Evolutionary conservation across 257 asterid genomes (phyloP), one percentile per base, ranked within the genome.

Genomic region (Agastache rugosa): DNA sequence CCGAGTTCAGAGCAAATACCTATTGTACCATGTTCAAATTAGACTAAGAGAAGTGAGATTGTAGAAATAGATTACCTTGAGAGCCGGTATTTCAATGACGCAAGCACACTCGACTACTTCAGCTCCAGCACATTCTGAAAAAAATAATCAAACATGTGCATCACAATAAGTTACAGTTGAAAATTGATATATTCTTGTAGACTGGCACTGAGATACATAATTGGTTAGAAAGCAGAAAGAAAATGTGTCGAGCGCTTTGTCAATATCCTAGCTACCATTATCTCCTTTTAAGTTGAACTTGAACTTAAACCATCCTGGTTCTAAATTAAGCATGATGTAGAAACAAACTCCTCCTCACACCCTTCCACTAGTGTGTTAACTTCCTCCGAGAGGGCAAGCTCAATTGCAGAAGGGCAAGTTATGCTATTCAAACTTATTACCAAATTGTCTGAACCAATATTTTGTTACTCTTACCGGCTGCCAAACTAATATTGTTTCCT

Each of bases 21-120:
- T 23, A 54, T 54, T 19, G 61, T 20, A 23, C 9, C 17, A 11
- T 2, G 35, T 10, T 42, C 14, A 9, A 42, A 42, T 47, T 10
- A 47, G 54, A 50, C 22, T n/a, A 0, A 16, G 6, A 9, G 22
- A 77, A 53, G 16, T 34, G n/a, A 63, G 62, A 54, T 44, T 9
- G 39, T 22, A 45, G 23, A 9, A 66, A 39, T 29, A 37, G 25
- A 29, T 44, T 25, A 90, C 96, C 93, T 90, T 85, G 22, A 90
- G 80, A 31, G 85, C 90, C 31, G 97, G 97, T 77, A 91, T 83
- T 83, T 86, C 97, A 61, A 89, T 89, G 73, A 91, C 87, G 58
- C 97, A 89, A 47, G 97, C 97, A 76, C 97, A 91, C 77, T 89
- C 97, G 20, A 89, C 77, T 62, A 91, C 93, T 78, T 89, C 89